Conservation (phyloP, 257 asterid genomes). For the Galeopsis tetrahit region DNA sequence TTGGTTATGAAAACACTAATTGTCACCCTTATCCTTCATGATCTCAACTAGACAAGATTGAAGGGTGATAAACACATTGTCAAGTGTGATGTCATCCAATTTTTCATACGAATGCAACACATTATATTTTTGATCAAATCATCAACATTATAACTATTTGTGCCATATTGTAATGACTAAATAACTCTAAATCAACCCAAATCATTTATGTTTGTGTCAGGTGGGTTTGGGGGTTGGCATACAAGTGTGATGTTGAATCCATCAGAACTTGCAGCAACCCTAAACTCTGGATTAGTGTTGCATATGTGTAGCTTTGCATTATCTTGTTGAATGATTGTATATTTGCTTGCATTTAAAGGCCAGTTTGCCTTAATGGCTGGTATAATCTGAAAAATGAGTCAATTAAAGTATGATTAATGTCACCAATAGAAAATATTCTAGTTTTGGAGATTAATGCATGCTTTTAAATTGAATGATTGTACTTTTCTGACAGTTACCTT, state of each 20-base stretch:
- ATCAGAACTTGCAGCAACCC: not conserved
- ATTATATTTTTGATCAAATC: too few species aligned
- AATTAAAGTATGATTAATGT: not conserved
- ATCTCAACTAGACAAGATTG: too few species aligned
- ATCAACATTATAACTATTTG: not conserved
- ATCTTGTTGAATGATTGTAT: too few species aligned
- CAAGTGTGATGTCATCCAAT: not conserved
- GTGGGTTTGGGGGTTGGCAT: not conserved
- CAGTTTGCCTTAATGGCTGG: too few species aligned
- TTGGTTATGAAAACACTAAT: too few species aligned
- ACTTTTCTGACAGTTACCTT: not conserved
- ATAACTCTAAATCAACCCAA: not conserved
- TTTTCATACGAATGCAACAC: not conserved
- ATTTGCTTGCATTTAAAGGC: too few species aligned
- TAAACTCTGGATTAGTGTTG: too few species aligned
- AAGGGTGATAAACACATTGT: not conserved
- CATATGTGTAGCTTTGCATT: too few species aligned
- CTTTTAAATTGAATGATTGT: not conserved
- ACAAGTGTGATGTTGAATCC: not conserved
- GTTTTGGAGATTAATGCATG: not conserved
- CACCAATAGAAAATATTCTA: not conserved
- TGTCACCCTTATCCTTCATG: not conserved
- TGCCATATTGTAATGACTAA: not conserved
- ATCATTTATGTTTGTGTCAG: too few species aligned
- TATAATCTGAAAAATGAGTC: too few species aligned